These are phyloP conservation scores for Excoecaria agallocha DNA, from an alignment of 345 rosid species.

Conservation along the genomic window DNA sequence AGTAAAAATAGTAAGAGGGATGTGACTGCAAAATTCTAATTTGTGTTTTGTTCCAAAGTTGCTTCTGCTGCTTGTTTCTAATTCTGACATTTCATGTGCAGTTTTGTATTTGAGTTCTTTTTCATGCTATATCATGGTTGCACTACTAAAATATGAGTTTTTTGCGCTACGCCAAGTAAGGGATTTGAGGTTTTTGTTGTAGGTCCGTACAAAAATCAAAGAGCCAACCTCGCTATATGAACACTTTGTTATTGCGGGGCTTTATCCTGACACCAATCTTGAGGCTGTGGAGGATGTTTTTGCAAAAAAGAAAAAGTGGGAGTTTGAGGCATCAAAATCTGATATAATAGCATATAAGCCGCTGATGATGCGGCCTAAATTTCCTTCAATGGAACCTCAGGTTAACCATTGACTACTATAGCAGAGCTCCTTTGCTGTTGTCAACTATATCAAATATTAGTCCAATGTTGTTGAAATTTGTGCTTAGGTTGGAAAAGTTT, in stretches of 20 bases:
- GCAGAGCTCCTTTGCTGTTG: neutral
- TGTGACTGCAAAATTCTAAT: neutral
- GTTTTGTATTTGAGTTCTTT: neutral
- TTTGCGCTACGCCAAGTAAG: neutral
- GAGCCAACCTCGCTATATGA: slow-evolving; percentile 83
- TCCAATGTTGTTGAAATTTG: neutral
- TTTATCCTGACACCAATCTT: slow-evolving; percentile 76
- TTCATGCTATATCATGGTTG: neutral
- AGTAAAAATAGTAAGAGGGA: neutral
- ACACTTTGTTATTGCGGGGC: slow-evolving; percentile 84
- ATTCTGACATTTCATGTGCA: neutral
- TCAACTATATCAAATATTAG: slow-evolving; percentile 10
- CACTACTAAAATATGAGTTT: neutral
- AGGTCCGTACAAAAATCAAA: slow-evolving; percentile 65
- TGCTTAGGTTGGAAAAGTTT: neutral
- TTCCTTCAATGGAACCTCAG: slow-evolving; percentile 89
- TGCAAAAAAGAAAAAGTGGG: slow-evolving; percentile 81
- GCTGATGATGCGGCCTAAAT: slow-evolving; percentile 53
- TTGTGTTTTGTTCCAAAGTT: neutral
- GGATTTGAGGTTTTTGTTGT: slow-evolving; percentile 22
- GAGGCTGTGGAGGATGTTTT: slow-evolving; percentile 79
- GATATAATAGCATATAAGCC: slow-evolving; percentile 48
- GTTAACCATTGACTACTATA: slow-evolving; percentile 35
- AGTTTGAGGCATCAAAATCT: slow-evolving; percentile 55
- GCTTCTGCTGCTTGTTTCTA: neutral